Evolutionary conservation across 257 asterid genomes (phyloP), one percentile per base, ranked within the genome.

Genomic region (Rubia yunnanensis): DNA sequence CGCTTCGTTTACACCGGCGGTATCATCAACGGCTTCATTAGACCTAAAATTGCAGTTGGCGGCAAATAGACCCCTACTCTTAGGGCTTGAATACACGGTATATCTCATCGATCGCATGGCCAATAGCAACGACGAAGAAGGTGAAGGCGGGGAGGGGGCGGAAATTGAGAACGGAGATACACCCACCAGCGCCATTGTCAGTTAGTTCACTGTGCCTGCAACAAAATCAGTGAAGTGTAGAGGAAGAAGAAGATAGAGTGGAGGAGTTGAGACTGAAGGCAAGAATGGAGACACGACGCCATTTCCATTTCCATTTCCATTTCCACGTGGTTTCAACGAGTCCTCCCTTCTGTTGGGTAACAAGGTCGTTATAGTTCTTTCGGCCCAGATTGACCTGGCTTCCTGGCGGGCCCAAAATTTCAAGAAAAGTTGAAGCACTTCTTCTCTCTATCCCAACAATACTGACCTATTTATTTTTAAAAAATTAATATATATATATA

Each of bases 281-380:
- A 70, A 84, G 54, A 79, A 88, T 72, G 53, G 76, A 59, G 85
- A 88, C 96, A 84, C 94, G 94, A 79, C 72, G n/a, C 23, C 17
- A 46, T 24, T 22, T 30, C 11, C 7, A 31, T 10, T 52, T 52
- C 14, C 20, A 50, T n/a, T 0, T 9, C 23, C 10, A 18, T n/a
- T 55, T 39, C 36, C 81, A 20, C 84, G 91, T 84, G 86, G 79
- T 70, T 44, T 75, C 83, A 63, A 86, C 81, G 71, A 77, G 76
- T 74, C 53, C 75, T 60, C 58, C 54, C 23, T 0, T 27, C 61
- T 56, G 24, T 56, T 26, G 61, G 61, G 61, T 56, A 35, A 56
- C 36, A 1, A 3, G 8, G 22, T 28, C 27, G 31, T 22, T 27
- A 60, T 26, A 60, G 34, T 39, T 35, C 68, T 64, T 63, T 63